Percentiles rank a stretch among this genome's conserved stretches.
Conservation (phyloP, 2,329 filamentous ascomycete genomes). For the Fusarium solani-melongenae region DNA sequence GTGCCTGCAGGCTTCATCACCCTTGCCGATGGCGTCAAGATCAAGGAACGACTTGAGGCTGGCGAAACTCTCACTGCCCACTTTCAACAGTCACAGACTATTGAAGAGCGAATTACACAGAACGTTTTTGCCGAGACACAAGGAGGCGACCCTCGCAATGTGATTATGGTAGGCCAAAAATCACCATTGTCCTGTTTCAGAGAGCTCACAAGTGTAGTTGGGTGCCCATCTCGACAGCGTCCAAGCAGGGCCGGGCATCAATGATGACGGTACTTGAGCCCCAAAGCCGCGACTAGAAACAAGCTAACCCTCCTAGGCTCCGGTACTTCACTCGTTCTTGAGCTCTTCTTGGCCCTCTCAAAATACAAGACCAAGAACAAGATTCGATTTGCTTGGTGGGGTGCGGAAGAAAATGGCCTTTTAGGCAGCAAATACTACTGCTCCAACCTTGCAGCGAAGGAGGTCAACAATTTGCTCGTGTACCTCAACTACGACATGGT, state of each 20-base stretch:
- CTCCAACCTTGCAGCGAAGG: slow-evolving; percentile 16
- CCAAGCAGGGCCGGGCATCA: slow-evolving; percentile 36
- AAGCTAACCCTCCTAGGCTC: slow-evolving; percentile 15
- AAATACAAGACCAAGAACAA: slow-evolving; percentile 43
- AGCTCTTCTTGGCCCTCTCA: slow-evolving; percentile 31
- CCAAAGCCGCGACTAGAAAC: accelerated
- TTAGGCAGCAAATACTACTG: slow-evolving; percentile 35
- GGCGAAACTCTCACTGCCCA: slow-evolving; percentile 48
- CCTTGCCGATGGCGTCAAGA: slow-evolving; percentile 53
- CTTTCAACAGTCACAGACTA: slow-evolving; percentile 36
- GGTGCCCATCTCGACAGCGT: slow-evolving; percentile 35
- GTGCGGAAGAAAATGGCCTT: slow-evolving; percentile 34
- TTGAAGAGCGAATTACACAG: slow-evolving; percentile 37
- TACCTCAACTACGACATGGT: slow-evolving; percentile 42
- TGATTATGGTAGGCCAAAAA: slow-evolving; percentile 31
- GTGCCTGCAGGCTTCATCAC: slow-evolving; percentile 34
- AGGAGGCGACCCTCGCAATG: slow-evolving; percentile 32
- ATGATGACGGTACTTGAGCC: slow-evolving; percentile 21
- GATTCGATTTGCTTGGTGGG: slow-evolving; percentile 40
- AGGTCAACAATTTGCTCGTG: slow-evolving; percentile 34
- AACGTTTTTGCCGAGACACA: slow-evolving; percentile 34
- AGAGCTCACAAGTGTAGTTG: background rate
- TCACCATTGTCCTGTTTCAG: background rate
- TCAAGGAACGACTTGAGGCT: slow-evolving; percentile 51
- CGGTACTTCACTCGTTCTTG: slow-evolving; percentile 30